Percentiles rank a stretch among this genome's conserved stretches.
Conservation (phyloP, 306 rosid species). For the Vachellia collinsii region DNA sequence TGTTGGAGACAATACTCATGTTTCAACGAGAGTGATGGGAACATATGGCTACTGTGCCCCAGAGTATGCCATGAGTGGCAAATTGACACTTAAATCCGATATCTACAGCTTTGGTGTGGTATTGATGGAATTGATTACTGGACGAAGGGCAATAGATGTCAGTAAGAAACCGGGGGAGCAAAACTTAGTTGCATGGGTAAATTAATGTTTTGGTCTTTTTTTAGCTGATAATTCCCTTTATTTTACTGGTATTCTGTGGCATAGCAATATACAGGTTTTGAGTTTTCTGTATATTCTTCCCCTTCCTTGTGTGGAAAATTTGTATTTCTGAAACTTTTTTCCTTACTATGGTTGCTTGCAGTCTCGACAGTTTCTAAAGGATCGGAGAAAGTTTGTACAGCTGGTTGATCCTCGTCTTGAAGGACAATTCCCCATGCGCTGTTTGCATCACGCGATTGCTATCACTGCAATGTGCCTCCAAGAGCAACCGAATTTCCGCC, state of each 20-base stretch:
- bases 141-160: conserved; percentile 77
- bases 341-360: conserved; percentile 55
- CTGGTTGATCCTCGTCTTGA: conserved; percentile 78
- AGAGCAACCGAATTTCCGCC: conserved; percentile 89
- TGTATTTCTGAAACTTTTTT: conserved; percentile 11
- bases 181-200: conserved; percentile 86
- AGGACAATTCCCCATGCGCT: conserved; percentile 64
- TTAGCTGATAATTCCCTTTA: neutral
- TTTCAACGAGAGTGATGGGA: conserved; percentile 98
- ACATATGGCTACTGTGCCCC: conserved; percentile 98
- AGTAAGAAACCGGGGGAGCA: conserved; percentile 79
- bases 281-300: conserved; percentile 9
- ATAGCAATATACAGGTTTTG: neutral
- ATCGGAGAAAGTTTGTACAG: conserved; percentile 45
- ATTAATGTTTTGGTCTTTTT: conserved; percentile 19
- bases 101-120: conserved; percentile 98
- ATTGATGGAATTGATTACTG: conserved; percentile 90
- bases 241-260: conserved; percentile 20
- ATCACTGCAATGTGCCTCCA: conserved; percentile 95
- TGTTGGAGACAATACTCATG: conserved; percentile 97
- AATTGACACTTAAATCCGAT: conserved; percentile 94
- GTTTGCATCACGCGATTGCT: conserved; percentile 95
- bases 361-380: conserved; percentile 53
- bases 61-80: conserved; percentile 97
- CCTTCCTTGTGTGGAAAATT: conserved; percentile 7